A percentile compares a stretch with the other conserved stretches of the same genome.
phyloP scores from a whole-genome alignment of 768 basidiomycete genomes.

The Cyclocybe cylindracea region DNA sequence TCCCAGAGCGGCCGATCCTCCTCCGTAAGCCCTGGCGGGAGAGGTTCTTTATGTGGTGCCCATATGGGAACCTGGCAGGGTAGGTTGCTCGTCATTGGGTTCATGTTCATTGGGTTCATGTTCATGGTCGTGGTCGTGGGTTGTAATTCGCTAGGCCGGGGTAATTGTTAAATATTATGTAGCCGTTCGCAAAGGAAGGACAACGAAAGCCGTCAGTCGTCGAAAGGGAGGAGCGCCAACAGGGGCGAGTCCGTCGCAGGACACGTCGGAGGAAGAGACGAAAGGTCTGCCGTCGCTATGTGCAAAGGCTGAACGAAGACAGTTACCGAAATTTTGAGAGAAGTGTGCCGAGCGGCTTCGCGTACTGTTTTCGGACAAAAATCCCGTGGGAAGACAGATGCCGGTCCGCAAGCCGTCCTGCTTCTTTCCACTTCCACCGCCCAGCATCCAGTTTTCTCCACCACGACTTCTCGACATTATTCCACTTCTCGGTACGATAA shows the following conservation, averaged over 20 bases:
- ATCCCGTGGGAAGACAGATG: background rate
- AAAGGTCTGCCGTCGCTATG: background rate
- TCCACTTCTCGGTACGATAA: no score
- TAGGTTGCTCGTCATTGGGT: conserved; percentile 31
- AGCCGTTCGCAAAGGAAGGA: no score
- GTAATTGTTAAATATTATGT: no score
- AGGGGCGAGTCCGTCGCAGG: conserved; percentile 11
- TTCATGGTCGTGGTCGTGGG: conserved; percentile 7
- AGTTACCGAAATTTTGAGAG: conserved; percentile 19
- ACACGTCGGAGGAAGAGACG: conserved; percentile 8
- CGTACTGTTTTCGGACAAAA: conserved; percentile 2
- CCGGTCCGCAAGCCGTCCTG: background rate
- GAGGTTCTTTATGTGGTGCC: conserved; percentile 83
- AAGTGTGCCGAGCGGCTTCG: background rate
- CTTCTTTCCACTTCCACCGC: no score
- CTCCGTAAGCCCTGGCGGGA: conserved; percentile 81
- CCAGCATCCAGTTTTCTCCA: no score
- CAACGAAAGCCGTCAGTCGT: no score
- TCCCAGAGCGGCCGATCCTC: conserved; percentile 70
- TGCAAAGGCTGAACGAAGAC: conserved; percentile 1
- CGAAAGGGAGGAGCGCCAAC: background rate
- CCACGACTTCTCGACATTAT: no score
- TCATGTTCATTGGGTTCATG: conserved; percentile 28
- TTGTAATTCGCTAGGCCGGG: no score
- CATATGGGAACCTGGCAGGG: conserved; percentile 72